Base-by-base conservation (phyloP, 2,329 filamentous ascomycete species). In the Huntiella abstrusa region DNA sequence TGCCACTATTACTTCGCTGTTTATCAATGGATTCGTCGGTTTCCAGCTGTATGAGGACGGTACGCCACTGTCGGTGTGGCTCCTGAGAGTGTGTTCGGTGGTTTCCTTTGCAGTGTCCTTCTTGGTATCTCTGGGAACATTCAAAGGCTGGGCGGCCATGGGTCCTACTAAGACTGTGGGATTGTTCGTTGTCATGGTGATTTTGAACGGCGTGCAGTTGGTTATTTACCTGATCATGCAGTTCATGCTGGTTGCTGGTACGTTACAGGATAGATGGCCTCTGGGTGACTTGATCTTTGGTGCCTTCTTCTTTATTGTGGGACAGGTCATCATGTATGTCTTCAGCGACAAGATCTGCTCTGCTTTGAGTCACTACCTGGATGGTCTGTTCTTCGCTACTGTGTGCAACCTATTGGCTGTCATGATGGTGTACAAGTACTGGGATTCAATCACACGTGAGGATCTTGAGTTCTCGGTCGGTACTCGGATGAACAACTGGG, bases 401-500 rank as follows among this genome's bases (percentile, higher is more conserved):
- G 78, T 88, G 47, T 91, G 86, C 67, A 98, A 98, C 59, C 65
- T 98, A 39, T 68, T 98, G 38, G 85, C 79, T 10, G 88, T 98
- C 51, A 98, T 98, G 91, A 98, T 96, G 91, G 79, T 98, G 34
- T 98, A 98, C 73, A 98, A 98, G 86, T 98, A 93, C 69, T 98
- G 91, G 91, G 91, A 98, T 59, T 95, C 87, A 12, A 98, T 98
- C 62, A 98, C 91, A 16, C 86, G 83, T 58, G 91, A 98, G 64
- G 91, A 98, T 61, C 79, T 98, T 53, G 91, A 98, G 60, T 98
- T 98, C 64, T 94, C 86, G 2, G 91, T 98, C 43, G 88, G 88
- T 53, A 85, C 85, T 49, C 84, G 88, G 61, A 82, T 84, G 64
- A 92, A 94, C 66, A 95, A 91, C 61, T 98, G 91, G 91, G 91